These are phyloP conservation scores for Amesomyces nigricolor DNA, from an alignment of 2,329 filamentous ascomycete genomes.

Conservation along the genomic window DNA sequence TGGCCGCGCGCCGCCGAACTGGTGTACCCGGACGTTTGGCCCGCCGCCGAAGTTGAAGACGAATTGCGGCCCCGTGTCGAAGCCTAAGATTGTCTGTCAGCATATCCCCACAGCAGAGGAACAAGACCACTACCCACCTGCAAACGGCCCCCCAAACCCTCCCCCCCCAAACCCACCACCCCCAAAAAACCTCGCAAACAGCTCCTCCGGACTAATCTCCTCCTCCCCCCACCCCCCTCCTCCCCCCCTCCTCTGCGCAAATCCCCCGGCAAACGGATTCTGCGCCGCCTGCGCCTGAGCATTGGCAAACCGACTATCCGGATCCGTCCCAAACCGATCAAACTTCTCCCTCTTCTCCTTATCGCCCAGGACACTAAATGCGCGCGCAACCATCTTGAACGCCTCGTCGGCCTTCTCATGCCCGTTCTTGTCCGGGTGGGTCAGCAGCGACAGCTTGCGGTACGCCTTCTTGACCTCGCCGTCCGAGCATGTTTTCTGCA, in stretches of 20 bases:
- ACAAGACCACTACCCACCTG: constrained; percentile 29
- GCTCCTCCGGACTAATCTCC: constrained; percentile 81
- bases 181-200: constrained; percentile 96
- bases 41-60: constrained; percentile 93
- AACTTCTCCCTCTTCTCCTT: constrained; percentile 86
- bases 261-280: constrained; percentile 57
- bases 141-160: constrained; percentile 57
- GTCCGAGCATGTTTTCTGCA: constrained; percentile 63
- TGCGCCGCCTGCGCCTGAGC: constrained; percentile 52
- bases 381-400: constrained; percentile 95
- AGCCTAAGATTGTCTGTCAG: constrained; percentile 37
- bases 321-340: constrained; percentile 86
- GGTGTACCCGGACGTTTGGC: constrained; percentile 87
- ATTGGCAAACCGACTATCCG: constrained; percentile 76
- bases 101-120: background rate
- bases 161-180: constrained; percentile 63
- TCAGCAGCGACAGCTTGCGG: constrained; percentile 85
- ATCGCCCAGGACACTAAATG: constrained; percentile 89
- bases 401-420: constrained; percentile 93
- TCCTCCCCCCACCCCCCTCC: constrained; percentile 68
- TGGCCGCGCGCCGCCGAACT: constrained; percentile 79
- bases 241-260: constrained; percentile 39
- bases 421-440: constrained; percentile 98
- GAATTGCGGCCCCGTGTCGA: constrained; percentile 78
- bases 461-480: constrained; percentile 96